phyloP scores from a whole-genome alignment of 371 early-diverging fungal species.

The Apophysomyces variabilis region DNA sequence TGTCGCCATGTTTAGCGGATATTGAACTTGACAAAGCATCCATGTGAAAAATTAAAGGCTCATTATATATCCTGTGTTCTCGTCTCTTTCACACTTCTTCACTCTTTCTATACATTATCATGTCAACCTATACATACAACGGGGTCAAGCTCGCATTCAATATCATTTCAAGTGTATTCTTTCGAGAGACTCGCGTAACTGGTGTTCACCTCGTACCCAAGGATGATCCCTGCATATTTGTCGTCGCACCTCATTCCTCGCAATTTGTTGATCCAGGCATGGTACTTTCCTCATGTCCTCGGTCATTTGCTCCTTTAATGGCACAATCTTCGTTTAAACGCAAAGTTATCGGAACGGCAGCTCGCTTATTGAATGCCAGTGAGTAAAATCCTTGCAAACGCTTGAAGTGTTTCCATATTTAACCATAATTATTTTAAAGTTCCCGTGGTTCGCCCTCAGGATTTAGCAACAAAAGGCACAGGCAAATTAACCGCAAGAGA shows the following conservation, averaged over 20 bases:
- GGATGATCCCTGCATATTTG: slow-evolving; percentile 81
- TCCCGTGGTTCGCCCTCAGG: slow-evolving; percentile 84
- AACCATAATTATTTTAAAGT: slow-evolving; percentile 41
- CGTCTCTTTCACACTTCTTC: slow-evolving; percentile 7
- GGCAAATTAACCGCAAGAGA: slow-evolving; percentile 55
- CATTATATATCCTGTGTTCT: neutral
- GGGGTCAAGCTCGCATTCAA: slow-evolving; percentile 31
- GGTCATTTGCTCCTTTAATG: slow-evolving; percentile 73
- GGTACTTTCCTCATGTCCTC: slow-evolving; percentile 69
- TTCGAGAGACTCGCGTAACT: slow-evolving; percentile 76
- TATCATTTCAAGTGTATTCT: slow-evolving; percentile 63
- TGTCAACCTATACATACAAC: slow-evolving; percentile 29
- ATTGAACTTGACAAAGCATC: no score
- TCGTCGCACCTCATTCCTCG: slow-evolving; percentile 87
- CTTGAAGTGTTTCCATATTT: neutral
- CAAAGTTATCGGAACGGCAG: slow-evolving; percentile 72
- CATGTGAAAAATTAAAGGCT: slow-evolving; percentile 1
- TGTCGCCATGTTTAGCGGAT: no score
- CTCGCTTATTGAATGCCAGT: slow-evolving; percentile 62
- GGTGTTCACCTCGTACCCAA: slow-evolving; percentile 76
- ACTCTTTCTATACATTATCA: neutral
- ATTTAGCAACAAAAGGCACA: slow-evolving; percentile 62
- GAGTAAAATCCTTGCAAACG: slow-evolving; percentile 3
- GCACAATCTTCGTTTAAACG: slow-evolving; percentile 76
- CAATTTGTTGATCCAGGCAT: slow-evolving; percentile 75